Evolutionary conservation across 2,329 filamentous ascomycete species (phyloP).

Genomic region (Cordyceps militaris): DNA sequence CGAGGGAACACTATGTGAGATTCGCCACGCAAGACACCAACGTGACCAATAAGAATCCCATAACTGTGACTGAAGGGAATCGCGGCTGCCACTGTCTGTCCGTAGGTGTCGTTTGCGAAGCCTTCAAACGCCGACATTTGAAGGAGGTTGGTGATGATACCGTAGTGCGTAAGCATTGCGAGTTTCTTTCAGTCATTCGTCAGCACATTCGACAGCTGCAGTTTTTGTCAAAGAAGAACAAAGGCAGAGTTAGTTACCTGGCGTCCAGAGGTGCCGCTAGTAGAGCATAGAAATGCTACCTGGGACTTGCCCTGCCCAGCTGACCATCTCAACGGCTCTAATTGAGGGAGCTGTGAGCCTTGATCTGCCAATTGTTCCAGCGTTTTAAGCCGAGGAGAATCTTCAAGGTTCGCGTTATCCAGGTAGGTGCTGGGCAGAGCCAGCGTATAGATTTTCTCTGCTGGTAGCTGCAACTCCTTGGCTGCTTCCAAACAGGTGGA

Average conservation of each 20-base stretch:
- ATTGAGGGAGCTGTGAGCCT: neutral
- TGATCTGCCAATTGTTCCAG: neutral
- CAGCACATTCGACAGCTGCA: too few relatives aligned
- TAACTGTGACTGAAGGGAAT: conserved; percentile 7
- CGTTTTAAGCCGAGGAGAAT: neutral
- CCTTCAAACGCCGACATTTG: neutral
- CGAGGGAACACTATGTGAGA: conserved; percentile 2
- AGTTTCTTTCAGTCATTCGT: neutral
- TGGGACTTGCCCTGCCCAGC: neutral
- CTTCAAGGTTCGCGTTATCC: neutral
- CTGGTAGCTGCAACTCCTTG: neutral
- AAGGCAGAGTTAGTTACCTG: conserved; percentile 14
- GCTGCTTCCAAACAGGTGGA: neutral
- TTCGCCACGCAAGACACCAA: neutral
- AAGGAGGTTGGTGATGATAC: conserved; percentile 10
- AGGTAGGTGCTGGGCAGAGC: neutral
- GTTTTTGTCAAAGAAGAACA: too few relatives aligned
- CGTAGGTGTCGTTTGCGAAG: neutral
- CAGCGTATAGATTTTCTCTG: neutral
- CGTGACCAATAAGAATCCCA: neutral
- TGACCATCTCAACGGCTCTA: neutral
- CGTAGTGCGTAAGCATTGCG: conserved; percentile 6
- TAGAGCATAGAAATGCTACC: conserved; percentile 12
- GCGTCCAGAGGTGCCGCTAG: conserved; percentile 14
- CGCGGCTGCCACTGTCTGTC: neutral